Evolutionary conservation across 2,329 filamentous ascomycete genomes (phyloP), one percentile per base, ranked within the genome.

Genomic region (Ampelomyces quisqualis): DNA sequence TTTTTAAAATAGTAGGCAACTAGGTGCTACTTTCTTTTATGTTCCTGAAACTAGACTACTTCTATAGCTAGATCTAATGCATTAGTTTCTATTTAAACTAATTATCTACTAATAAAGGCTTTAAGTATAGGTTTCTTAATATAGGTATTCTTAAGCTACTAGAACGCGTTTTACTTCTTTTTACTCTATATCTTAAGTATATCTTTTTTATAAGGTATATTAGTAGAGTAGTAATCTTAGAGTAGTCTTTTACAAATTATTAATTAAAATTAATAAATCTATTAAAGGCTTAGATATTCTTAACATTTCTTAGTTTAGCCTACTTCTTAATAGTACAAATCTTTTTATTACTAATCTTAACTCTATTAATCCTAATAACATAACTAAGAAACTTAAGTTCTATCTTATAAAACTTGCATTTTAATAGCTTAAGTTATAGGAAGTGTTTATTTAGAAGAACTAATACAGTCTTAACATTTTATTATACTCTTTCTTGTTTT

Each of bases 211-310:
- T 45, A 10, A 40, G 20, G 23, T 33, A 18, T 21, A 13, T 45
- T 19, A 40, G 24, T 36, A 36, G 32, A 20, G 32, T 19, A 22
- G 31, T 5, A 7, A 32, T 36, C 13, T 29, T 36, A 22, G 23
- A 32, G 17, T 26, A 42, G 14, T 36, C 11, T 13, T 32, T 36
- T 26, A 42, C 36, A 32, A 42, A 35, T 10, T 41, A 27, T 28
- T 14, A 14, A 17, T 48, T 41, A 26, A 45, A 45, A 31, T 45
- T 49, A 31, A 35, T 23, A 34, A 49, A 45, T 42, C 34, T 21
- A 19, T 42, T 10, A 13, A 49, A 45, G 10, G 11, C 42, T 26
- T 49, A 33, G 11, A 45, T 21, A 10, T 35, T 24, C 22, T 39
- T 43, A 7, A 45, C 11, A 2, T 9, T 44, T 24, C 13, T 37